Base-by-base conservation (phyloP, 441 rosid species). In the Erodium texanum region DNA sequence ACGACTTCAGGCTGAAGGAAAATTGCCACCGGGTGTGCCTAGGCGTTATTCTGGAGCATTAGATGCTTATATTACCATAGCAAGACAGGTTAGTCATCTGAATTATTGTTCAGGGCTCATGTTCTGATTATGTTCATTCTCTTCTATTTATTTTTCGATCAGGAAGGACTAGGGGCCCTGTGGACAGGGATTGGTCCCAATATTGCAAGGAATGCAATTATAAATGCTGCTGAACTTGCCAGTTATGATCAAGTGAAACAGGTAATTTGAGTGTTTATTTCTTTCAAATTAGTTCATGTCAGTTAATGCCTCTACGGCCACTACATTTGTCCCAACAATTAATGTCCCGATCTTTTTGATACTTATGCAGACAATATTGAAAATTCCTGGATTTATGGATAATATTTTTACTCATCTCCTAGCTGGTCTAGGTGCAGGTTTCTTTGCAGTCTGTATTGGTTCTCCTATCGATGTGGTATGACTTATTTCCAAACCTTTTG, bases 161-260 rank as follows among this genome's bases (percentile, higher is more conserved):
- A 87, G 93, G 93, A 87, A 81, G 93, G 93, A 70, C 54, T 85
- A 43, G 70, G 77, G 38, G 93, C 90, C 43, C 78, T 86, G 9
- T 87, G 93, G 93, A 86, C 89, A 1, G 93, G 93, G 18, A 83
- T 87, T 74, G 93, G 93, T n/a, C 93, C 93, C 52, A 87, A 87
- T 66, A 84, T 87, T 63, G 89, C 89, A 70, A 68, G 93, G 71
- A 87, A 87, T 70, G 93, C 90, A 66, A 81, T 84, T 69, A 76
- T 87, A 75, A 88, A 87, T 78, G 93, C 93, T 67, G 90, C 93
- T 73, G 93, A 88, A 75, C 79, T 88, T 58, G 93, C 93, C 65
- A 87, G 89, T 75, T 87, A 87, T 78, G 93, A 87, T 78, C 89
- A 86, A 75, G 82, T 86, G 62, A 87, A 87, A 73, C 77, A 84